A percentile compares a stretch with the other conserved stretches of the same genome.
Evolutionary conservation across 2,329 filamentous ascomycete genomes (phyloP).

Genomic region (Ceratocystis smalleyi): DNA sequence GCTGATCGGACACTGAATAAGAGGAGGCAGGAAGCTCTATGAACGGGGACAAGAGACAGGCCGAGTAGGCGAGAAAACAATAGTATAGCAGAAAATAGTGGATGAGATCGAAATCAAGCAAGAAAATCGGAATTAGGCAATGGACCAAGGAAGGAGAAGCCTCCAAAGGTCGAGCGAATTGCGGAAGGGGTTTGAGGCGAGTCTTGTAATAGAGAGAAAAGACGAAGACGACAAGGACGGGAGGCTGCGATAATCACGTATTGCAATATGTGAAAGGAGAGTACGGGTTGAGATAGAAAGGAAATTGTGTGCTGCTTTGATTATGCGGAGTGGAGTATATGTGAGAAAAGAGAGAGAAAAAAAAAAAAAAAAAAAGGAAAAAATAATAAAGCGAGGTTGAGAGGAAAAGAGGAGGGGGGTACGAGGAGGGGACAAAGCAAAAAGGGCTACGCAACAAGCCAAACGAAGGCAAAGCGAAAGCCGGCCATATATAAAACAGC

Average conservation of each 20-base stretch:
- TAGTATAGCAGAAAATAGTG: background rate
- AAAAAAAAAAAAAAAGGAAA: background rate
- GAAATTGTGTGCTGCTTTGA: slow-evolving; percentile 5
- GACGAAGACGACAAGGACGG: background rate
- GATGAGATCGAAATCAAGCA: background rate
- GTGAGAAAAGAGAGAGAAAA: slow-evolving; percentile 3
- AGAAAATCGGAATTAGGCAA: background rate
- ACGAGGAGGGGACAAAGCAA: background rate
- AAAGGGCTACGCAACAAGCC: background rate
- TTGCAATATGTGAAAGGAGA: slow-evolving; percentile 7
- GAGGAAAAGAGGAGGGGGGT: background rate
- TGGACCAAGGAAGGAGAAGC: background rate
- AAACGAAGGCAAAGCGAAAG: background rate
- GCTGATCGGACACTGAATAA: background rate
- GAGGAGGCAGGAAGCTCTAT: background rate
- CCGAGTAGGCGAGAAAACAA: background rate
- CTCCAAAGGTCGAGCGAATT: background rate
- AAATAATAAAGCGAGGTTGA: background rate
- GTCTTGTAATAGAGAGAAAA: background rate
- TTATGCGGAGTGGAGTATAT: slow-evolving; percentile 2
- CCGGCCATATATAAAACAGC: background rate
- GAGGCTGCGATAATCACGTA: background rate
- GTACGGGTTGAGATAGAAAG: slow-evolving; percentile 4
- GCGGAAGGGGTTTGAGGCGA: background rate
- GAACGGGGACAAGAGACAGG: background rate